A percentile compares a stretch with the other conserved stretches of the same genome.
Conservation (phyloP, 1,284 basidiomycete genomes). For the Sparassis latifolia region DNA sequence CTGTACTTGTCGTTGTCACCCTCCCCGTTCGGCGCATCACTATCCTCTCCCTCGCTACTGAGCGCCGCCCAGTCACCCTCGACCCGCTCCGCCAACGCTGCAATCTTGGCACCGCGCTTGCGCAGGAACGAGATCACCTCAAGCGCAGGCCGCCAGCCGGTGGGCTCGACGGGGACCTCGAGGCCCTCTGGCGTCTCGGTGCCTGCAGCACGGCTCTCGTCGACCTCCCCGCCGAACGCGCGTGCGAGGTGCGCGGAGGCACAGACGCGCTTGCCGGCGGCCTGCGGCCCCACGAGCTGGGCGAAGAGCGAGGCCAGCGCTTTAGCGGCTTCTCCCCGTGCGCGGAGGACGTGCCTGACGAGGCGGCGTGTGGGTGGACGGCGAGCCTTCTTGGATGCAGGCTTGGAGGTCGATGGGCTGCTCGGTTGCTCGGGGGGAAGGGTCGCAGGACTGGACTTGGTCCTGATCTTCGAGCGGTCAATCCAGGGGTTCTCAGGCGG, state of each 20-base stretch:
- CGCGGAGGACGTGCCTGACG: conserved; percentile 79
- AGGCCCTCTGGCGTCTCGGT: conserved; percentile 22
- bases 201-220: conserved; percentile 21
- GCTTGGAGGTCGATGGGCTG: conserved; percentile 27
- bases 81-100: conserved; percentile 37
- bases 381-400: conserved; percentile 37
- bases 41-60: conserved; percentile 58
- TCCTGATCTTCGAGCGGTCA: conserved; percentile 33
- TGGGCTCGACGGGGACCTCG: conserved; percentile 19
- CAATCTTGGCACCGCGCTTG: conserved; percentile 58
- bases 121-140: conserved; percentile 64
- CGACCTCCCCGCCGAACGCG: conserved; percentile 40
- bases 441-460: conserved; percentile 13
- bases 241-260: conserved; percentile 59
- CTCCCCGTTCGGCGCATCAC: conserved; percentile 19
- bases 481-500: conserved; percentile 71
- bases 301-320: conserved; percentile 67
- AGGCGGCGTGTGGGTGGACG: conserved; percentile 73
- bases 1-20: conserved; percentile 20
- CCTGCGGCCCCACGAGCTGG: conserved; percentile 44
- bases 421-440: conserved; percentile 26
- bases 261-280: conserved; percentile 40
- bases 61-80: conserved; percentile 59
- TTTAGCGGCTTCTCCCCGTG: conserved; percentile 71
- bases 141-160: conserved; percentile 51